Evolutionary conservation across 768 basidiomycete genomes (phyloP).

Genomic region (Tricholoma bakamatsutake): DNA sequence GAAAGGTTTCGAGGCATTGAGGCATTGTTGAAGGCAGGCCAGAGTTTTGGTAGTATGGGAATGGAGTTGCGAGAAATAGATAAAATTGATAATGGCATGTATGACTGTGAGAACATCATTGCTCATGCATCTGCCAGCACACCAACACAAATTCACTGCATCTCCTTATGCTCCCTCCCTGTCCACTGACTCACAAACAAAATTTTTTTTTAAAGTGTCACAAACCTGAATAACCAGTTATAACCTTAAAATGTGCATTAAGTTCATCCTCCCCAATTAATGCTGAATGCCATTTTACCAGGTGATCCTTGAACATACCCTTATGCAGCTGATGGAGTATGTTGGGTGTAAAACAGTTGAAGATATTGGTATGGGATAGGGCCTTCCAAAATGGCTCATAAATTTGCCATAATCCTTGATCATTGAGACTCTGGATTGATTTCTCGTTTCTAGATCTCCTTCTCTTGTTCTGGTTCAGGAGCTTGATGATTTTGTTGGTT

Average conservation of each 20-base stretch:
- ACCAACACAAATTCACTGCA: constrained; percentile 19
- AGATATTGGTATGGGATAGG: constrained; percentile 36
- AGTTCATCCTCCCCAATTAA: constrained; percentile 23
- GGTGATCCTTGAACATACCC: constrained; percentile 41
- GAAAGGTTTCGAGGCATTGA: too few relatives aligned
- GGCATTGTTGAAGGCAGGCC: too few relatives aligned
- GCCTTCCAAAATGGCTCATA: constrained; percentile 33
- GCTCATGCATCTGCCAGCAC: constrained; percentile 18
- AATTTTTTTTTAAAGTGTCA: constrained; percentile 2
- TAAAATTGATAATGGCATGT: constrained; percentile 18
- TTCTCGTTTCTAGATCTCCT: not conserved
- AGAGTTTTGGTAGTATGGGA: too few relatives aligned
- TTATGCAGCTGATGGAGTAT: constrained; percentile 45
- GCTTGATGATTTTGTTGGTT: not conserved
- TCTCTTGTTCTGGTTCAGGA: not conserved
- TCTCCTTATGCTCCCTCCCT: constrained; percentile 5
- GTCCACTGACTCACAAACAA: constrained; percentile 2
- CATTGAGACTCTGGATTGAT: constrained; percentile 6
- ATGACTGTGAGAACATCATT: constrained; percentile 15
- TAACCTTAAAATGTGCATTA: constrained; percentile 26
- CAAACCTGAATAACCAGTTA: constrained; percentile 19
- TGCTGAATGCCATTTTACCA: constrained; percentile 26
- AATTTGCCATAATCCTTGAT: constrained; percentile 9
- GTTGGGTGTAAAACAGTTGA: constrained; percentile 34
- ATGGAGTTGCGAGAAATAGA: constrained; percentile 14